Conservation (phyloP, 2,329 filamentous ascomycete genomes). For the Fusarium sp. region DNA sequence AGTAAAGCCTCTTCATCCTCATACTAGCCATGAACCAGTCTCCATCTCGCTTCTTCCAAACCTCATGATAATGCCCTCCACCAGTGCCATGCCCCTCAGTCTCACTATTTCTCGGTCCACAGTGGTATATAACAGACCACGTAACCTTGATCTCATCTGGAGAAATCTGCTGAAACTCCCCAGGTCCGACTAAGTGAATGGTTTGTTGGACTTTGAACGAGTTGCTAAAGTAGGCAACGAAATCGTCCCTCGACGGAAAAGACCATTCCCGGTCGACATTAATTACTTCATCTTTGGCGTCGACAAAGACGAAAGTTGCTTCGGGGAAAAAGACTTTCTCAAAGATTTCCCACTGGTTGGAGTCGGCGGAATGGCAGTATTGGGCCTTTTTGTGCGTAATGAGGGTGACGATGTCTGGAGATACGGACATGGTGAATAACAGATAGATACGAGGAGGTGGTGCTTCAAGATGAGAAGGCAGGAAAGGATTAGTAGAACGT, state of each 20-base stretch:
- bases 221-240: constrained; percentile 3
- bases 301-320: constrained; percentile 5
- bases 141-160: constrained; percentile 17
- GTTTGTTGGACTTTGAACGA: constrained; percentile 22
- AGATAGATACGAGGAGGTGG: not conserved
- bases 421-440: not conserved
- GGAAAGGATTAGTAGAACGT: not conserved
- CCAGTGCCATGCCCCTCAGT: constrained; percentile 18
- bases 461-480: not conserved
- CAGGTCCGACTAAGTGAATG: constrained; percentile 10
- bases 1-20: constrained; percentile 32
- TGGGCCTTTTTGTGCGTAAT: constrained; percentile 31
- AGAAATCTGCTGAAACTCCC: constrained; percentile 15
- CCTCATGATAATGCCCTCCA: constrained; percentile 28
- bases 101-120: not conserved
- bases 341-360: constrained; percentile 26
- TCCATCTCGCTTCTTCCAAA: constrained; percentile 15
- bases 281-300: not conserved
- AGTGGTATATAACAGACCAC: constrained; percentile 21
- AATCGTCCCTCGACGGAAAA: not conserved
- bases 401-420: not conserved
- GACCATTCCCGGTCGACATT: not conserved
- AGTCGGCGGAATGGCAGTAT: constrained; percentile 26
- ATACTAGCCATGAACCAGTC: constrained; percentile 31
- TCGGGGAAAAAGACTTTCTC: constrained; percentile 20